Percentiles rank a stretch among this genome's conserved stretches.
These are phyloP conservation scores for Collybia nuda DNA, from an alignment of 768 basidiomycete species.

Conservation along the genomic window DNA sequence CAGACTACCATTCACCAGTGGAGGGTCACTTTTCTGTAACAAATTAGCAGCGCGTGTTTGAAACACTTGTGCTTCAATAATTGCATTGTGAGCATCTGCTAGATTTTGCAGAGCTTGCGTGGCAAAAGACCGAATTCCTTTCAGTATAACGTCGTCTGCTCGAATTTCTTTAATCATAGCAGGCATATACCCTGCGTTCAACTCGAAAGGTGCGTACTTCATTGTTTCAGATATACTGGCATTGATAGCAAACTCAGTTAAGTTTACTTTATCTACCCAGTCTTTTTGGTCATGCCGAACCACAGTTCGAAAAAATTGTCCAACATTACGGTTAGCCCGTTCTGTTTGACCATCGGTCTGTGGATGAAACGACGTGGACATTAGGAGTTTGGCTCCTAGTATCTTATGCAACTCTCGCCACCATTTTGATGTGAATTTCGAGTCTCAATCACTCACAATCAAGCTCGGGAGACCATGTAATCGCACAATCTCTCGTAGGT, in stretches of 20 bases:
- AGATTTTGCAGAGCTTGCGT: constrained; percentile 20
- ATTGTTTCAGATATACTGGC: constrained; percentile 22
- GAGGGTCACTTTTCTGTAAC: constrained; percentile 9
- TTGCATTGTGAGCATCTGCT: constrained; percentile 31
- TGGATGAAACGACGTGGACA: background rate
- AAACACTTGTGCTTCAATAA: constrained; percentile 28
- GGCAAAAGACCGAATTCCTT: constrained; percentile 23
- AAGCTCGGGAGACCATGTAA: background rate
- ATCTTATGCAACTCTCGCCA: background rate
- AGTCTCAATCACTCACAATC: background rate
- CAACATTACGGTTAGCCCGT: constrained; percentile 23
- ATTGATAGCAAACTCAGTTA: constrained; percentile 39
- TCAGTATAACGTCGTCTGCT: background rate
- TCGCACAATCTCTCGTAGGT: background rate
- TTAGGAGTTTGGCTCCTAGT: background rate
- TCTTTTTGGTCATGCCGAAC: constrained; percentile 19
- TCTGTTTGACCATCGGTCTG: constrained; percentile 1
- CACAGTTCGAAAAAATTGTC: constrained; percentile 25
- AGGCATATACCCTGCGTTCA: constrained; percentile 23
- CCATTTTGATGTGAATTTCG: background rate
- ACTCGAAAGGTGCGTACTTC: constrained; percentile 31
- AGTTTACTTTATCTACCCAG: constrained; percentile 27
- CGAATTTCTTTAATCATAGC: constrained; percentile 16
- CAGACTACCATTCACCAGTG: constrained; percentile 20
- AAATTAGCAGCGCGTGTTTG: constrained; percentile 31